Evolutionary conservation across 2,329 filamentous ascomycete species (phyloP).

Genomic region (Ambrosiella beaveri): DNA sequence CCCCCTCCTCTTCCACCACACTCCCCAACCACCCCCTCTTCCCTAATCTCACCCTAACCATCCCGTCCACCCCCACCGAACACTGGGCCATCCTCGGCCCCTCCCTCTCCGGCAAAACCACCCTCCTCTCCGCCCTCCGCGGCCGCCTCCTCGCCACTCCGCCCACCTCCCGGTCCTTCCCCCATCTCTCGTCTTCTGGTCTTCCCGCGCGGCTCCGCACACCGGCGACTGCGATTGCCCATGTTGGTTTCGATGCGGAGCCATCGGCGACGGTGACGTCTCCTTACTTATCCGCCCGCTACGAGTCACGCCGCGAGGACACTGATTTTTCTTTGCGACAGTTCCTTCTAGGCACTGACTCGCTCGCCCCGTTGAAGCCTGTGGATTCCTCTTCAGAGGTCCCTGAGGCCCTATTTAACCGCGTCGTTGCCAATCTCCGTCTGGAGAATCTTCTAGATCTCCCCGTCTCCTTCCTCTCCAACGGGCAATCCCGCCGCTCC

Average conservation of each 20-base stretch:
- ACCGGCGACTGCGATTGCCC: slow-evolving; percentile 55
- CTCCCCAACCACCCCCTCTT: slow-evolving; percentile 58
- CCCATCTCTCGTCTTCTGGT: slow-evolving; percentile 50
- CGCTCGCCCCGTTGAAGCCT: slow-evolving; percentile 51
- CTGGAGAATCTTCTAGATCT: slow-evolving; percentile 55
- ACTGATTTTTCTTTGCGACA: slow-evolving; percentile 74
- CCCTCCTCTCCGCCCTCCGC: slow-evolving; percentile 60
- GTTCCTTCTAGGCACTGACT: slow-evolving; percentile 66
- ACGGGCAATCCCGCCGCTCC: slow-evolving; percentile 76
- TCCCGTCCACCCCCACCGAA: slow-evolving; percentile 41
- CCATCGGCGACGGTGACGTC: slow-evolving; percentile 41
- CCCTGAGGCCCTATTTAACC: slow-evolving; percentile 34
- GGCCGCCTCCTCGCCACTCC: slow-evolving; percentile 63
- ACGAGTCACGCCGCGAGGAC: slow-evolving; percentile 71
- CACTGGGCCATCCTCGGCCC: slow-evolving; percentile 78
- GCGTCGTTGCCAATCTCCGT: slow-evolving; percentile 52
- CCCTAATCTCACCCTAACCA: slow-evolving; percentile 47
- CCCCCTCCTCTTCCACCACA: slow-evolving; percentile 37
- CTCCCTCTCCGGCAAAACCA: slow-evolving; percentile 62
- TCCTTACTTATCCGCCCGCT: slow-evolving; percentile 74
- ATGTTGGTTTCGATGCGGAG: slow-evolving; percentile 79
- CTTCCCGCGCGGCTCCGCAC: slow-evolving; percentile 33
- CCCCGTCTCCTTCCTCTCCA: slow-evolving; percentile 78
- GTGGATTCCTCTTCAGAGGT: slow-evolving; percentile 28
- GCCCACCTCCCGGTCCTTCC: slow-evolving; percentile 58